Evolutionary conservation across 192 early-diverging fungal genomes (phyloP).

Genomic region (Linnemannia exigua): DNA sequence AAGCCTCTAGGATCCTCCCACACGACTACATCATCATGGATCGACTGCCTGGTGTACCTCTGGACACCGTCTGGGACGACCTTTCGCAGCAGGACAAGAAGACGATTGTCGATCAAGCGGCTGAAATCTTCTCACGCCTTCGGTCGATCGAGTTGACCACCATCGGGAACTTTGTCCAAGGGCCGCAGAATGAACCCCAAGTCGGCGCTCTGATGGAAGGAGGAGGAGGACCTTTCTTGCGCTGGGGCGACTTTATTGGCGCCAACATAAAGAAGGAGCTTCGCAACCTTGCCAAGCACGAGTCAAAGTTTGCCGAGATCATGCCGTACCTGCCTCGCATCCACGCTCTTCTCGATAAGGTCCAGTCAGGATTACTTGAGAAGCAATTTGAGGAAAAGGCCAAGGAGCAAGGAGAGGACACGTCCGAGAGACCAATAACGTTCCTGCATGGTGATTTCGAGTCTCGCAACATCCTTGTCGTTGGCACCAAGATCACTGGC

Average conservation of each 20-base stretch:
- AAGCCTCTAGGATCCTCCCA: constrained; percentile 18
- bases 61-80: constrained; percentile 44
- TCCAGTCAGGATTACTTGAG: constrained; percentile 35
- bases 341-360: constrained; percentile 27
- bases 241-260: constrained; percentile 35
- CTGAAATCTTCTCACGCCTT: constrained; percentile 27
- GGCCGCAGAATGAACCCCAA: background rate
- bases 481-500: constrained; percentile 32
- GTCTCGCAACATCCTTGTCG: constrained; percentile 39
- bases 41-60: constrained; percentile 39
- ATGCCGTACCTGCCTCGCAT: constrained; percentile 11
- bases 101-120: constrained; percentile 19
- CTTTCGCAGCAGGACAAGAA: constrained; percentile 29
- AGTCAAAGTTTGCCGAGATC: constrained; percentile 11
- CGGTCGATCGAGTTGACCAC: constrained; percentile 22
- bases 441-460: constrained; percentile 49
- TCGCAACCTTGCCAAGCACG: background rate
- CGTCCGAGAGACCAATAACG: constrained; percentile 11
- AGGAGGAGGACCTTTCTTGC: constrained; percentile 35
- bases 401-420: background rate
- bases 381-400: constrained; percentile 10
- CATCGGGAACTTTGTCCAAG: constrained; percentile 39
- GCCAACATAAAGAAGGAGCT: constrained; percentile 35
- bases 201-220: constrained; percentile 48
- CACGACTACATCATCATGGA: constrained; percentile 49